phyloP scores from a whole-genome alignment of 441 rosid genomes.

The Hura crepitans region DNA sequence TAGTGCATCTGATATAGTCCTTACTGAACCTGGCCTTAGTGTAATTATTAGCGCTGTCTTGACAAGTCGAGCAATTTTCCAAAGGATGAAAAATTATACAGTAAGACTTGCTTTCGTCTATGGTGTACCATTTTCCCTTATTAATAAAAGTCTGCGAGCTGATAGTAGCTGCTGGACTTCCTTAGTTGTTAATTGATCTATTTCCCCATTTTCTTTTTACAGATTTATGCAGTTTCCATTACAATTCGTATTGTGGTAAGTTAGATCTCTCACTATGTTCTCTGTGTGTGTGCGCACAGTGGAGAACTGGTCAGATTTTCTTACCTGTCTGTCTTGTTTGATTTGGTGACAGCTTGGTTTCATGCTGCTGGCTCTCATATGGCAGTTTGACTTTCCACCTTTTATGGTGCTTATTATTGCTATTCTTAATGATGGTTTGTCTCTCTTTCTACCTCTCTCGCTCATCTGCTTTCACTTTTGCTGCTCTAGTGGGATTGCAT shows the following conservation, averaged over 20 bases:
- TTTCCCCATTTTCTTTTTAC: slow-evolving; percentile 27
- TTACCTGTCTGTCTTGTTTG: slow-evolving; percentile 24
- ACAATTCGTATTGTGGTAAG: slow-evolving; percentile 94
- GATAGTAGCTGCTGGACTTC: neutral
- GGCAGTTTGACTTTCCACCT: too few relatives aligned
- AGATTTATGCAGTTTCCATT: slow-evolving; percentile 90
- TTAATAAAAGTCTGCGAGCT: neutral
- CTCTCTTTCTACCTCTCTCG: neutral
- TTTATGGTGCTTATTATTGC: too few relatives aligned
- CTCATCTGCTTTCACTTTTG: too few relatives aligned
- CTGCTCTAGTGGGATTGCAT: neutral
- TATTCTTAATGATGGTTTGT: too few relatives aligned
- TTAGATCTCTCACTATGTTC: neutral
- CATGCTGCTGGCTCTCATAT: too few relatives aligned
- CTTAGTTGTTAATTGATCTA: slow-evolving; percentile 7
- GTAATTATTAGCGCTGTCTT: too few relatives aligned
- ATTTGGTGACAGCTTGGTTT: too few relatives aligned
- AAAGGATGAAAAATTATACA: too few relatives aligned
- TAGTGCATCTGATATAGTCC: too few relatives aligned
- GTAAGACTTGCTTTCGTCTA: slow-evolving; percentile 7
- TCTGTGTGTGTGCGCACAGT: slow-evolving; percentile 1
- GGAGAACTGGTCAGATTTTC: neutral
- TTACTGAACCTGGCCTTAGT: too few relatives aligned
- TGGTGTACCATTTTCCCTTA: neutral
- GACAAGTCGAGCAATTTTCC: too few relatives aligned